phyloP scores from a whole-genome alignment of 345 rosid species.

The Psidium guajava region DNA sequence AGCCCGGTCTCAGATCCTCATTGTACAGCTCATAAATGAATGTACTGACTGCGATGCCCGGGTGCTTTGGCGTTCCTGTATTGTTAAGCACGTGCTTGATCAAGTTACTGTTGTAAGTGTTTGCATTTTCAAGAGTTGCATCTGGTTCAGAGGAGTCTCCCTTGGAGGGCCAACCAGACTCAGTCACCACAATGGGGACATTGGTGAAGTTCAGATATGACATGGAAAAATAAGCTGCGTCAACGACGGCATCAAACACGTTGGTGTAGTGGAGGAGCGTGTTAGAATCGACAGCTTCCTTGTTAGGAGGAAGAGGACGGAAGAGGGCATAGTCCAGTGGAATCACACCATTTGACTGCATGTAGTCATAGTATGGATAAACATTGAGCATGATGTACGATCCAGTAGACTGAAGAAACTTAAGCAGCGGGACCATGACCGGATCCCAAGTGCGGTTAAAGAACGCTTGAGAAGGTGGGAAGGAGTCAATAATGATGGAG shows the following conservation, averaged over 20 bases:
- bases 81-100: slow-evolving; percentile 78
- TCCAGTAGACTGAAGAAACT: slow-evolving; percentile 66
- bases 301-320: slow-evolving; percentile 80
- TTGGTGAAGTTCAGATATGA: slow-evolving; percentile 74
- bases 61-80: slow-evolving; percentile 95
- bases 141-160: slow-evolving; percentile 68
- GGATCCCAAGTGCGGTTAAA: slow-evolving; percentile 89
- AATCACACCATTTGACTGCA: slow-evolving; percentile 63
- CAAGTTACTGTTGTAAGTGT: slow-evolving; percentile 89
- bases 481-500: slow-evolving; percentile 80
- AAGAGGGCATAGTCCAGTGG: slow-evolving; percentile 92
- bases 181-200: slow-evolving; percentile 62
- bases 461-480: slow-evolving; percentile 99
- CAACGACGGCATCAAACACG: slow-evolving; percentile 88
- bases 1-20: slow-evolving; percentile 69
- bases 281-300: slow-evolving; percentile 95
- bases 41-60: slow-evolving; percentile 56
- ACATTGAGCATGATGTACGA: slow-evolving; percentile 85
- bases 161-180: slow-evolving; percentile 98
- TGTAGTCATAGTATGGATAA: slow-evolving; percentile 79
- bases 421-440: slow-evolving; percentile 83
- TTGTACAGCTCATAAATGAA: slow-evolving; percentile 95
- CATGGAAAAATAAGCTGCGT: slow-evolving; percentile 88
- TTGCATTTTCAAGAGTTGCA: slow-evolving; percentile 74
- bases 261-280: slow-evolving; percentile 89